Evolutionary conservation across 495 filamentous ascomycete species (phyloP), one percentile per base, ranked within the genome.

Genomic region (Talaromyces thailandensis): DNA sequence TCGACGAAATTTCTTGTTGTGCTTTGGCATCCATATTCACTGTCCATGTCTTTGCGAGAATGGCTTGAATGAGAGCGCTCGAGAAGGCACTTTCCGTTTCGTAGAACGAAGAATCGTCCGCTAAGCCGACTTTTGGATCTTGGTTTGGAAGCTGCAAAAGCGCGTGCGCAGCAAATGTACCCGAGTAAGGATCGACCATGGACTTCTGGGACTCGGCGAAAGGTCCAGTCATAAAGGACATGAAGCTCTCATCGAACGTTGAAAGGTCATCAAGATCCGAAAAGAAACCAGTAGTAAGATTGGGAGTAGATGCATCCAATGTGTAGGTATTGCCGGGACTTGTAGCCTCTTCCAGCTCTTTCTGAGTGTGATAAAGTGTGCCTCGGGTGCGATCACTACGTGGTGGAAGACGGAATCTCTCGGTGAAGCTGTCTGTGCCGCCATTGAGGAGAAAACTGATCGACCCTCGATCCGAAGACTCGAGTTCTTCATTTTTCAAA

Each of bases 361-460:
- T 69, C 48, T 71, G 65, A 16, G 70, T 71, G 29, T 76, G 70
- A 61, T 70, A 74, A 37, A 70, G 65, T 3, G 76, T 60, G 24
- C 71, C 70, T n/a, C 73, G 70, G 9, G 66, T 61, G 3, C 75
- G 74, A 59, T 80, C 75, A 29, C 67, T 70, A n/a, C 72, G 69
- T 3, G 77, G 77, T 24, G 77, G 77, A 5, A 80, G 73, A 7
- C 68, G 70, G 29, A 77, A 80, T 1, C 70, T 62, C 64, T 80
- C 76, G 1, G 76, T 80, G 58, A 80, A 80, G 62, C 71, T 76
- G 52, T 80, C 76, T 11, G 72, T 75, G 24, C 77, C 77, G 31
- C 72, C 73, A 66, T 80, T 80, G 0, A 80, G 67, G n/a, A 80
- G 71, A 26, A 80, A 80, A 60, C 73, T 74, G 67, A 80, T 80